A percentile compares a stretch with the other conserved stretches of the same genome.
phyloP scores from a whole-genome alignment of 2,329 filamentous ascomycete species.

The Didymosphaeria variabile region DNA sequence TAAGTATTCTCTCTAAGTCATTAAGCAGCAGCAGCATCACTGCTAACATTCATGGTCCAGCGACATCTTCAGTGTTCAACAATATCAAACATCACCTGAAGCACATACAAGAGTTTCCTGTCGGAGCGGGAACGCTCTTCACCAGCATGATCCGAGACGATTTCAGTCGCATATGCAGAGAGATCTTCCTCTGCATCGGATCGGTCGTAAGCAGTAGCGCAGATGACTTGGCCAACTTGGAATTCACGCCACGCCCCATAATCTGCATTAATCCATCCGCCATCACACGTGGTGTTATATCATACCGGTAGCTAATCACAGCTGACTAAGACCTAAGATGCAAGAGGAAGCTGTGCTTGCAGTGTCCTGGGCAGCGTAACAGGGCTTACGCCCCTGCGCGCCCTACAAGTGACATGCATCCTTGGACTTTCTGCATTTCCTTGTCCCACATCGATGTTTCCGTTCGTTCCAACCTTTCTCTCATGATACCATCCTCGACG shows the following conservation, averaged over 20 bases:
- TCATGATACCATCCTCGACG: not conserved
- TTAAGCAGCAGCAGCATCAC: not conserved
- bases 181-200: not conserved
- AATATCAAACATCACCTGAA: not conserved
- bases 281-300: not conserved
- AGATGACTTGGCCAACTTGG: not conserved
- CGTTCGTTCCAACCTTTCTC: too few species aligned
- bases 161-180: not conserved
- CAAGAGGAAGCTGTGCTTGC: not conserved
- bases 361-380: not conserved
- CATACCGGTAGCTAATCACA: not conserved
- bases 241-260: not conserved
- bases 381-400: not conserved
- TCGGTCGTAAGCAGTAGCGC: not conserved
- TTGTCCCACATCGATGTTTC: too few species aligned
- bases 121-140: too few species aligned
- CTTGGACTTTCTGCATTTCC: not conserved
- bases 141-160: not conserved
- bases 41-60: slow-evolving; percentile 3
- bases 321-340: not conserved
- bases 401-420: not conserved
- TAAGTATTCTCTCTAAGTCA: too few species aligned
- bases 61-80: slow-evolving; percentile 5
- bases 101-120: too few species aligned
- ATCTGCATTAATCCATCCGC: not conserved